Percentiles rank a stretch among this genome's conserved stretches.
Evolutionary conservation across 257 asterid genomes (phyloP).

Genomic region (Apocynum venetum): DNA sequence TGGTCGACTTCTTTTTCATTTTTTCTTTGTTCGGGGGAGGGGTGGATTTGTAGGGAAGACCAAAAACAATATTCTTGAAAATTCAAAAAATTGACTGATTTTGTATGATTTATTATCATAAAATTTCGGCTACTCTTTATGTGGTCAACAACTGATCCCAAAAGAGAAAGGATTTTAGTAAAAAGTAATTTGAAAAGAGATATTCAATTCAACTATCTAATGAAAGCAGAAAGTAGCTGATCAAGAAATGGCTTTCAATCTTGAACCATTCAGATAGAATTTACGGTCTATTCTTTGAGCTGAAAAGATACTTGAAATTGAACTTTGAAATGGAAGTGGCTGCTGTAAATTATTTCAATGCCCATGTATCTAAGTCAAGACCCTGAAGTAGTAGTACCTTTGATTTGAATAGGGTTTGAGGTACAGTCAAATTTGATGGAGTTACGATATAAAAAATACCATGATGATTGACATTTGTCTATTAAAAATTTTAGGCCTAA

Average conservation of each 20-base stretch:
- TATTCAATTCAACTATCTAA: neutral
- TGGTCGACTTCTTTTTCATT: neutral
- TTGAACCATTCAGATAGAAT: neutral
- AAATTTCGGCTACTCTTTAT: neutral
- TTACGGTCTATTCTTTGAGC: neutral
- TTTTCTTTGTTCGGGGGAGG: neutral
- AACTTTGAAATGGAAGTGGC: neutral
- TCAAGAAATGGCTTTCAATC: neutral
- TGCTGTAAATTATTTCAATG: neutral
- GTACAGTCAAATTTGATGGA: too few relatives aligned
- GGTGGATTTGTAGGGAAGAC: constrained; percentile 6
- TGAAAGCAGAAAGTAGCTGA: neutral
- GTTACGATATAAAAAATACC: too few relatives aligned
- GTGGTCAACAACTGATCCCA: constrained; percentile 1
- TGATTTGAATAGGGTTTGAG: too few relatives aligned
- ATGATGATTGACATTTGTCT: too few relatives aligned
- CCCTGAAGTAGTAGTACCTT: too few relatives aligned
- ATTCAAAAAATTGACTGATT: neutral
- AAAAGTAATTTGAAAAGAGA: neutral
- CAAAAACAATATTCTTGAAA: neutral
- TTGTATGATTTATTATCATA: neutral
- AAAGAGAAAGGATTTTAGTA: neutral
- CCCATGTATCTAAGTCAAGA: neutral
- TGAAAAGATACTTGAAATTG: neutral
- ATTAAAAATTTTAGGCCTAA: too few relatives aligned